phyloP scores from a whole-genome alignment of 352 stramenopile species.

The Phytopythium delawarense region DNA sequence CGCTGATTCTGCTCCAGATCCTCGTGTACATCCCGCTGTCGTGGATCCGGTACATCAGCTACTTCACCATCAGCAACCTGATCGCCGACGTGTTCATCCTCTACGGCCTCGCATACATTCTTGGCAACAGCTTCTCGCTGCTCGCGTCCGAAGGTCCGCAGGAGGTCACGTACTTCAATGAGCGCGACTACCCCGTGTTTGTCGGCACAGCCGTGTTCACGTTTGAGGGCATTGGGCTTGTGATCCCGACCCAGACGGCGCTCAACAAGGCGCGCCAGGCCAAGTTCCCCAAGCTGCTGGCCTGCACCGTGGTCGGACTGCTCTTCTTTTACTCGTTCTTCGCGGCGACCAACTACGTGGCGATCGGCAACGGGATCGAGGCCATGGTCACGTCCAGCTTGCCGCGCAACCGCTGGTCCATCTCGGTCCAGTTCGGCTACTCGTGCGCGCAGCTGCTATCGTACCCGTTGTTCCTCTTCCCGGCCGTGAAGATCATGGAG shows the following conservation, averaged over 20 bases:
- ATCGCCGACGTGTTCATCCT: constrained; percentile 83
- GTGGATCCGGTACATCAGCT: constrained; percentile 86
- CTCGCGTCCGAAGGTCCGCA: constrained; percentile 44
- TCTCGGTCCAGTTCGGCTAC: constrained; percentile 78
- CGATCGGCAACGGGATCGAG: constrained; percentile 58
- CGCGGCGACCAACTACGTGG: constrained; percentile 71
- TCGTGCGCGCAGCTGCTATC: constrained; percentile 69
- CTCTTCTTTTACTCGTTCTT: constrained; percentile 85
- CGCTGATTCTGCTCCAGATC: constrained; percentile 72
- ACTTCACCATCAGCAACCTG: constrained; percentile 83
- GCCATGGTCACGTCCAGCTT: constrained; percentile 74
- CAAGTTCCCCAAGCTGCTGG: constrained; percentile 57
- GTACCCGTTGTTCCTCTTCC: constrained; percentile 80
- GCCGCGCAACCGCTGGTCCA: constrained; percentile 65
- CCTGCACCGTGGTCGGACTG: constrained; percentile 58
- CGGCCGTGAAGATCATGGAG: constrained; percentile 80
- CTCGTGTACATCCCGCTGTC: constrained; percentile 73
- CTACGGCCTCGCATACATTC: constrained; percentile 68
- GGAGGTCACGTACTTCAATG: constrained; percentile 65
- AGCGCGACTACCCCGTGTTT: constrained; percentile 68
- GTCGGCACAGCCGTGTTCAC: constrained; percentile 79
- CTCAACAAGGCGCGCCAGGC: constrained; percentile 59
- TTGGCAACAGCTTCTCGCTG: constrained; percentile 69
- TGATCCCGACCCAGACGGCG: constrained; percentile 67
- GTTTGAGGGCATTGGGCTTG: constrained; percentile 79